Evolutionary conservation across 2,329 filamentous ascomycete species (phyloP).

Genomic region (Monosporascus sp.): DNA sequence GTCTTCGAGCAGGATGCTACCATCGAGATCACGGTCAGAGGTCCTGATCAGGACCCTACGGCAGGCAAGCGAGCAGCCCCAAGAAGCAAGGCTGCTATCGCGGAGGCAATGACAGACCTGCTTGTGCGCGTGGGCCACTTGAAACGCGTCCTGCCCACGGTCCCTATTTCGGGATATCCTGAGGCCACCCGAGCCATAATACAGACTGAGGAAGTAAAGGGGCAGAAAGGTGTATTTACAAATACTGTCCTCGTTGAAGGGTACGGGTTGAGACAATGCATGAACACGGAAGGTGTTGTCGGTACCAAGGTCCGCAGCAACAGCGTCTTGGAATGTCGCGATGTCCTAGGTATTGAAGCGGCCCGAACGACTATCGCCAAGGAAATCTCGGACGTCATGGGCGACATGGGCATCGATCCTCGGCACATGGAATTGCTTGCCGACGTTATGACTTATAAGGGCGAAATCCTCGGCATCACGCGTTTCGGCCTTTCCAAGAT

Average conservation of each 20-base stretch:
- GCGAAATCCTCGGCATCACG: constrained; percentile 92
- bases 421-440: constrained; percentile 96
- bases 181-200: constrained; percentile 85
- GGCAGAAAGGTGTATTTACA: constrained; percentile 1
- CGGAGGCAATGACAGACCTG: constrained; percentile 56
- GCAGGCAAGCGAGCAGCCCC: constrained; percentile 39
- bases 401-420: constrained; percentile 90
- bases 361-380: constrained; percentile 82
- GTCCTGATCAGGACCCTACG: constrained; percentile 43
- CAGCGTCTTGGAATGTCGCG: constrained; percentile 81
- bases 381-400: constrained; percentile 88
- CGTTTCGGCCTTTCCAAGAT: constrained; percentile 95
- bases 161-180: constrained; percentile 87
- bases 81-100: constrained; percentile 40
- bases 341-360: constrained; percentile 91
- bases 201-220: constrained; percentile 60
- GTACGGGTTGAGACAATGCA: constrained; percentile 82
- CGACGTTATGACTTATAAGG: constrained; percentile 99
- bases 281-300: constrained; percentile 88
- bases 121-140: constrained; percentile 79
- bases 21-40: constrained; percentile 68
- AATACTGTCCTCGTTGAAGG: constrained; percentile 85
- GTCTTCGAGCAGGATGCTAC: constrained; percentile 48
- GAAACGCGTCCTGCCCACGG: constrained; percentile 71
- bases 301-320: constrained; percentile 73